These are phyloP conservation scores for Saturnispora zaruensis DNA, from an alignment of 805 yeast genomes.

Conservation along the genomic window DNA sequence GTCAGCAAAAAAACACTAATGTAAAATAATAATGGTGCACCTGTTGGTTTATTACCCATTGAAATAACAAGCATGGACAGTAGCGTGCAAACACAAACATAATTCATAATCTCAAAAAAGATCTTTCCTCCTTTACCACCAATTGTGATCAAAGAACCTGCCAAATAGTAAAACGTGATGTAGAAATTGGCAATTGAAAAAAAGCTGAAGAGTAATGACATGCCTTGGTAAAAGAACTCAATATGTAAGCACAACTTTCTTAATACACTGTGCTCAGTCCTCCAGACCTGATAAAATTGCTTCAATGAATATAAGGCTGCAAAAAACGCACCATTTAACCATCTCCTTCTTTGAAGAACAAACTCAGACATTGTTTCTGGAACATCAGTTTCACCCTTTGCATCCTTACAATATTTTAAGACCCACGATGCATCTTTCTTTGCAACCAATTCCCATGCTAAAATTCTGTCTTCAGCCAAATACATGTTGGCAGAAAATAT, in stretches of 20 bases:
- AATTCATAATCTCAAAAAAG: constrained; percentile 78
- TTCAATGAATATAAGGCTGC: constrained; percentile 87
- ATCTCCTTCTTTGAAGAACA: constrained; percentile 91
- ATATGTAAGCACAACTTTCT: constrained; percentile 76
- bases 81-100: constrained; percentile 71
- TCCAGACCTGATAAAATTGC: constrained; percentile 84
- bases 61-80: constrained; percentile 87
- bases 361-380: constrained; percentile 94
- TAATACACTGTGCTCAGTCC: constrained; percentile 71
- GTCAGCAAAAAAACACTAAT: constrained; percentile 64
- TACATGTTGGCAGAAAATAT: constrained; percentile 96
- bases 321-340: constrained; percentile 97
- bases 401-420: constrained; percentile 82
- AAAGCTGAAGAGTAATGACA: constrained; percentile 76
- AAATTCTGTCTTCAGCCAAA: constrained; percentile 90
- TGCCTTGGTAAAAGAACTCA: constrained; percentile 82
- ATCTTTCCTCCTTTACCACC: constrained; percentile 72
- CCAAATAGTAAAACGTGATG: constrained; percentile 83
- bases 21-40: constrained; percentile 74
- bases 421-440: constrained; percentile 80
- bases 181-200: constrained; percentile 90
- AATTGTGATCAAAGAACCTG: constrained; percentile 67
- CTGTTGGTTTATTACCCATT: constrained; percentile 97
- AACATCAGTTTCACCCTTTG: constrained; percentile 94
- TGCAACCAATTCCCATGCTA: constrained; percentile 94